These are phyloP conservation scores for Whalleya microplaca DNA, from an alignment of 2,329 filamentous ascomycete species.

Conservation along the genomic window DNA sequence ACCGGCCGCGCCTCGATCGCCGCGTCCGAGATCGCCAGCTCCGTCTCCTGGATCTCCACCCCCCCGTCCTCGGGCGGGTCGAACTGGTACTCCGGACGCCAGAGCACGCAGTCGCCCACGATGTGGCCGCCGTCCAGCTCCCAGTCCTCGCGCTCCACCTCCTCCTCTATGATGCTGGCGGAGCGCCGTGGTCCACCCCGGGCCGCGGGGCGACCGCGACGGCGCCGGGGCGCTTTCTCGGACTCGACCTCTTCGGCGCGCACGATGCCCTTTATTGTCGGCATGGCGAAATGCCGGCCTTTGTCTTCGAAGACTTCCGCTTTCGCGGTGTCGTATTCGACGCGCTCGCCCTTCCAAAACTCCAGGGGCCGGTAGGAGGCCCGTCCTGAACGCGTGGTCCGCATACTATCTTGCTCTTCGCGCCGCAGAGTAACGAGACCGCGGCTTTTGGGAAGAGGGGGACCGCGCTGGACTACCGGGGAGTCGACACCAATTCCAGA, in stretches of 20 bases:
- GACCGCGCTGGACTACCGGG: slow-evolving; percentile 54
- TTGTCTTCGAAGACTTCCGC: slow-evolving; percentile 51
- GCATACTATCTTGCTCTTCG: slow-evolving; percentile 53
- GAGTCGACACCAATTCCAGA: slow-evolving; percentile 50
- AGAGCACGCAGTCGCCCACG: slow-evolving; percentile 65
- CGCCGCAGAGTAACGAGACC: slow-evolving; percentile 58
- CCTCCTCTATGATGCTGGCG: slow-evolving; percentile 48
- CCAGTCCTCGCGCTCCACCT: slow-evolving; percentile 68
- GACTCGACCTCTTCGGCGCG: slow-evolving; percentile 69
- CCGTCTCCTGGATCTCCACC: slow-evolving; percentile 57
- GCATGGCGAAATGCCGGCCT: slow-evolving; percentile 59
- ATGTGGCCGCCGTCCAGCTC: slow-evolving; percentile 69
- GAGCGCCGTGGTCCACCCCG: slow-evolving; percentile 15
- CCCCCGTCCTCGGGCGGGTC: slow-evolving; percentile 60
- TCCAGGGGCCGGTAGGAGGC: slow-evolving; percentile 77
- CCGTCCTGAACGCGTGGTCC: slow-evolving; percentile 74
- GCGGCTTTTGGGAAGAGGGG: slow-evolving; percentile 58
- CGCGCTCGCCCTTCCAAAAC: slow-evolving; percentile 84
- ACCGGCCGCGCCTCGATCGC: slow-evolving; percentile 63
- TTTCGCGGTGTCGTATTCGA: slow-evolving; percentile 68
- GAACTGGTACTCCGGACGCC: slow-evolving; percentile 61
- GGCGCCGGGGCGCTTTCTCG: slow-evolving; percentile 30
- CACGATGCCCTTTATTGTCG: slow-evolving; percentile 76
- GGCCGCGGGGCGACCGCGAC: slow-evolving; percentile 28
- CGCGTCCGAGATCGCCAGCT: slow-evolving; percentile 58